Conservation (phyloP, 805 yeast species). For the Pichia exigua region DNA sequence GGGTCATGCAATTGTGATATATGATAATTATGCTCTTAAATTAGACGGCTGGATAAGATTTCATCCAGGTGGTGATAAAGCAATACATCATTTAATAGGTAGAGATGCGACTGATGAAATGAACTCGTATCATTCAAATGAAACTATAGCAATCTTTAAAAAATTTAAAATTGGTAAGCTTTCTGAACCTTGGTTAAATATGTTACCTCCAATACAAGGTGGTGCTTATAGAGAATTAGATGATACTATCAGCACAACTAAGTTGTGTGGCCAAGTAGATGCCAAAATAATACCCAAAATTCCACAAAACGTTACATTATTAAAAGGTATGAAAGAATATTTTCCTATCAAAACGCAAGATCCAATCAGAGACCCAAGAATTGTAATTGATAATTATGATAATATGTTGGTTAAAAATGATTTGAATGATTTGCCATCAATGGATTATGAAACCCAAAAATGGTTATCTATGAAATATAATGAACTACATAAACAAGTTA, state of each 20-base stretch:
- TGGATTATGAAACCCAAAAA: slow-evolving; percentile 63
- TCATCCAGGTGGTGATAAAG: slow-evolving; percentile 90
- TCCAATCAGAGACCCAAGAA: slow-evolving; percentile 47
- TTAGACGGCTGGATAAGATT: slow-evolving; percentile 60
- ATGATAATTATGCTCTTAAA: slow-evolving; percentile 50
- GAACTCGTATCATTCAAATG: slow-evolving; percentile 70
- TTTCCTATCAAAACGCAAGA: slow-evolving; percentile 27
- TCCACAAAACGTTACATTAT: slow-evolving; percentile 40
- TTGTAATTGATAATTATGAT: slow-evolving; percentile 50
- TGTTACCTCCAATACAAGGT: slow-evolving; percentile 87
- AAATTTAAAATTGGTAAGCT: slow-evolving; percentile 60
- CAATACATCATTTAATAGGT: slow-evolving; percentile 78
- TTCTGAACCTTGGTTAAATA: slow-evolving; percentile 58
- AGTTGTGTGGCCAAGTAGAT: slow-evolving; percentile 35
- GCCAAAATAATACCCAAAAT: slow-evolving; percentile 42
- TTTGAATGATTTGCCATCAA: slow-evolving; percentile 46
- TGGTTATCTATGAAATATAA: slow-evolving; percentile 49
- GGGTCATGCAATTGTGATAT: slow-evolving; percentile 68
- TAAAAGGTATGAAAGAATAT: slow-evolving; percentile 28
- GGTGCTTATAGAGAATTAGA: slow-evolving; percentile 37
- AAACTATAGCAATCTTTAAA: slow-evolving; percentile 43
- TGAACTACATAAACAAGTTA: slow-evolving; percentile 47
- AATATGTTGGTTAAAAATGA: slow-evolving; percentile 48
- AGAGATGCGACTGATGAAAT: slow-evolving; percentile 88
- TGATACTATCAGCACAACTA: slow-evolving; percentile 9